Evolutionary conservation across 2,329 filamentous ascomycete species (phyloP).

Genomic region (Sphaerulina vaccinii): DNA sequence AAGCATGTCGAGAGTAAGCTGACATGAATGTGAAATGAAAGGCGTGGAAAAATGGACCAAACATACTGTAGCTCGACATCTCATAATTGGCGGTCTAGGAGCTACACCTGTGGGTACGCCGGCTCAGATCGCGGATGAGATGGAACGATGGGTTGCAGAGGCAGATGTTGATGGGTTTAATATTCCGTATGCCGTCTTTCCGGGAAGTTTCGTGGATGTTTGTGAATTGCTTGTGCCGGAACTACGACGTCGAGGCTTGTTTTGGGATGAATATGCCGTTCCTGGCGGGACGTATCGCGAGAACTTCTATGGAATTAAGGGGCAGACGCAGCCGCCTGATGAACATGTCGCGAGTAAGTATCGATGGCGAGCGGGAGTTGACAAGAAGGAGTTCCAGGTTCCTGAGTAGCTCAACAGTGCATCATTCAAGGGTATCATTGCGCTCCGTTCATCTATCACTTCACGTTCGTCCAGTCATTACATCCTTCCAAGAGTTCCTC

Average conservation of each 20-base stretch:
- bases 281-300: slow-evolving; percentile 59
- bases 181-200: slow-evolving; percentile 39
- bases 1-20: no score
- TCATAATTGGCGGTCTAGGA: slow-evolving; percentile 66
- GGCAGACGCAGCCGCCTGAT: slow-evolving; percentile 44
- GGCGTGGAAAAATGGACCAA: slow-evolving; percentile 65
- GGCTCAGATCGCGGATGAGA: slow-evolving; percentile 61
- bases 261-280: slow-evolving; percentile 54
- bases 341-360: slow-evolving; percentile 12
- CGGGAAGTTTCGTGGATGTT: slow-evolving; percentile 40
- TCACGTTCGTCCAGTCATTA: no score
- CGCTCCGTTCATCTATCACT: no score
- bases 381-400: neutral
- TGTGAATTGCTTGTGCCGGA: slow-evolving; percentile 64
- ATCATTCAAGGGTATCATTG: no score
- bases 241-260: slow-evolving; percentile 56
- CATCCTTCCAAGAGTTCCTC: no score
- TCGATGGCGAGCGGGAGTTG: slow-evolving; percentile 11
- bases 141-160: slow-evolving; percentile 65
- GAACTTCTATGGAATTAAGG: slow-evolving; percentile 55
- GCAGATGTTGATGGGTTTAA: slow-evolving; percentile 73
- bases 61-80: slow-evolving; percentile 63
- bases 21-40: no score
- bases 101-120: slow-evolving; percentile 63
- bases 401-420: no score